These are phyloP conservation scores for Akanthomyces dipterigenus DNA, from an alignment of 2,329 filamentous ascomycete species.

Conservation along the genomic window DNA sequence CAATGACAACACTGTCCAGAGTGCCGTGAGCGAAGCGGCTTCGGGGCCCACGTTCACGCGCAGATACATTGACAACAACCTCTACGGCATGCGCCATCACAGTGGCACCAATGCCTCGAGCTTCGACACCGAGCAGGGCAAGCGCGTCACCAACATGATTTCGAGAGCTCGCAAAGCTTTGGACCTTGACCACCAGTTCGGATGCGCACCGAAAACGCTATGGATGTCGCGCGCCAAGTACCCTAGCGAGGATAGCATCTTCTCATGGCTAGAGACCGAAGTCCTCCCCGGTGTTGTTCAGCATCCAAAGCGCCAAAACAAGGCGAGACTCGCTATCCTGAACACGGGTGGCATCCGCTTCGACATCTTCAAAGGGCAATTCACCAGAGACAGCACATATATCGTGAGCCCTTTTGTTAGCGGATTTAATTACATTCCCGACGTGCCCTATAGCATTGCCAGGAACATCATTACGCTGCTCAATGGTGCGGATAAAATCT, in stretches of 20 bases:
- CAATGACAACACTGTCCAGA: conserved; percentile 18
- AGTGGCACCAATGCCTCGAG: conserved; percentile 62
- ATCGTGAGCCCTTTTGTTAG: conserved; percentile 85
- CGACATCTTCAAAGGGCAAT: conserved; percentile 87
- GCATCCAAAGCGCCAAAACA: conserved; percentile 49
- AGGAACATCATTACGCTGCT: conserved; percentile 57
- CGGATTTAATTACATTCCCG: conserved; percentile 66
- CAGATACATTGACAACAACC: conserved; percentile 89
- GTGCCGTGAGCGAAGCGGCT: conserved; percentile 18
- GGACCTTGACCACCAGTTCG: conserved; percentile 64
- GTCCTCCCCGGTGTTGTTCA: conserved; percentile 64
- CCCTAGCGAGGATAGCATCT: conserved; percentile 67
- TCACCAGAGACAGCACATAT: conserved; percentile 81
- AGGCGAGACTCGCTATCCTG: conserved; percentile 64
- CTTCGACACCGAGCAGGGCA: conserved; percentile 71
- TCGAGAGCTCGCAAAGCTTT: conserved; percentile 61
- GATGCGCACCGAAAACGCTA: conserved; percentile 74
- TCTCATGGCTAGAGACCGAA: conserved; percentile 68
- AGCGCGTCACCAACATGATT: conserved; percentile 65
- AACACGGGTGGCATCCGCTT: conserved; percentile 93
- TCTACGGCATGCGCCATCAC: conserved; percentile 78
- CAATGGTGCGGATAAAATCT: conserved; percentile 48
- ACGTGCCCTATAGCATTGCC: conserved; percentile 74
- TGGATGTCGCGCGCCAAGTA: conserved; percentile 80
- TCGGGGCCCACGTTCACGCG: conserved; percentile 57